Evolutionary conservation across 768 basidiomycete species (phyloP).

Genomic region (Tricholoma saponaceum): DNA sequence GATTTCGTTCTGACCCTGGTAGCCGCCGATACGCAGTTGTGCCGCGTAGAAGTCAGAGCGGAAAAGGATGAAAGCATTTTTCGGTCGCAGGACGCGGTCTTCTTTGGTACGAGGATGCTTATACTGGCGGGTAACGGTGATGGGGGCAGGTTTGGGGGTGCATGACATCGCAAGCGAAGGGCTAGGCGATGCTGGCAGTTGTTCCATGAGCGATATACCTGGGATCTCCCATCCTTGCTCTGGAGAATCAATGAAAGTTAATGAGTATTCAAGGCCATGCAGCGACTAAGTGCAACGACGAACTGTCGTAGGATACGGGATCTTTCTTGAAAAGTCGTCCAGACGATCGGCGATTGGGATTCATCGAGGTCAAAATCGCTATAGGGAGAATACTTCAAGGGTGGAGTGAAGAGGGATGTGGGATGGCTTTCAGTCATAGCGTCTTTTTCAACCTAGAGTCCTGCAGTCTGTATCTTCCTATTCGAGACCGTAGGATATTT

Average conservation of each 20-base stretch:
- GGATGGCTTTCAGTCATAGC: conserved; percentile 8
- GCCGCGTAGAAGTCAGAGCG: conserved; percentile 24
- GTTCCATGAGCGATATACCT: neutral
- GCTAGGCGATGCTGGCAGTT: neutral
- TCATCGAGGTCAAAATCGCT: conserved; percentile 16
- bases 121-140: neutral
- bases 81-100: conserved; percentile 28
- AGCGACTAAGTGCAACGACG: conserved; percentile 7
- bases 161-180: neutral
- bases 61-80: conserved; percentile 37
- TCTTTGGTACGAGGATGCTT: conserved; percentile 12
- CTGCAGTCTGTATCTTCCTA: conserved; percentile 14
- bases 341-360: conserved; percentile 15
- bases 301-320: conserved; percentile 21
- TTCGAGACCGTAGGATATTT: conserved; percentile 19
- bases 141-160: neutral
- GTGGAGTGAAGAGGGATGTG: neutral
- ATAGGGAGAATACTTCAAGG: conserved; percentile 20
- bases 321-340: conserved; percentile 16
- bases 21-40: conserved; percentile 5
- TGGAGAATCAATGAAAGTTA: conserved; percentile 1
- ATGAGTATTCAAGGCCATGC: neutral
- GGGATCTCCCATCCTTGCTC: conserved; percentile 19
- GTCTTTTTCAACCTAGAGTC: conserved; percentile 16
- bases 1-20: conserved; percentile 28